Conservation (phyloP, 305 asterid genomes). For the Fraxinus xanthoxyloides region DNA sequence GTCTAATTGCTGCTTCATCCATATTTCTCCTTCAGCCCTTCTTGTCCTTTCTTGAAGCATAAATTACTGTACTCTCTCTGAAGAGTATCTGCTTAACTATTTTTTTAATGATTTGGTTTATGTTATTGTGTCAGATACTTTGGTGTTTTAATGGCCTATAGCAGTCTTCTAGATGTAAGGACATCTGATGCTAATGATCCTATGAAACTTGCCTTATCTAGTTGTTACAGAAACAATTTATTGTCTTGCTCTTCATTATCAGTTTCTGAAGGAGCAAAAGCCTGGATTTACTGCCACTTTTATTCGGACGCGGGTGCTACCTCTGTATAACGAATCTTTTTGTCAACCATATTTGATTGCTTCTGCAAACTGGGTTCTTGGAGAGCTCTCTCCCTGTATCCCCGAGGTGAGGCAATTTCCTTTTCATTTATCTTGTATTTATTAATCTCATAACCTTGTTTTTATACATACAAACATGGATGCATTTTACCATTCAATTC, state of each 20-base stretch:
- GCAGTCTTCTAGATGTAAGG: constrained; percentile 47
- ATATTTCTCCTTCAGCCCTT: background rate
- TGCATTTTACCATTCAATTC: background rate
- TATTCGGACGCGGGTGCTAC: constrained; percentile 40
- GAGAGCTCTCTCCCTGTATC: constrained; percentile 46
- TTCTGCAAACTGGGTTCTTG: constrained; percentile 47
- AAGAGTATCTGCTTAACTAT: background rate
- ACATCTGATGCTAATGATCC: constrained; percentile 4
- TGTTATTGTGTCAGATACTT: constrained; percentile 36
- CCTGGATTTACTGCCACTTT: constrained; percentile 36
- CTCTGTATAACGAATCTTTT: constrained; percentile 31
- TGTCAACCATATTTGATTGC: constrained; percentile 44
- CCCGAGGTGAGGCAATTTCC: constrained; percentile 36
- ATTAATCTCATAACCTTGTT: background rate
- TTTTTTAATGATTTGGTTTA: constrained; percentile 9
- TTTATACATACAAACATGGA: background rate
- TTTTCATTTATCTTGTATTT: background rate
- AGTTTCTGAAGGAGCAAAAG: constrained; percentile 42
- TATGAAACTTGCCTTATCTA: background rate
- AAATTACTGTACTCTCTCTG: background rate
- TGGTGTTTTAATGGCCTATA: constrained; percentile 47
- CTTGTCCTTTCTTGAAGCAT: background rate
- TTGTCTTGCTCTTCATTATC: constrained; percentile 9
- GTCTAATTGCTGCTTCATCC: background rate
- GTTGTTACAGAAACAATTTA: background rate